These are phyloP conservation scores for Coemansia sp. DNA, from an alignment of 192 early-diverging fungal species.

Conservation along the genomic window DNA sequence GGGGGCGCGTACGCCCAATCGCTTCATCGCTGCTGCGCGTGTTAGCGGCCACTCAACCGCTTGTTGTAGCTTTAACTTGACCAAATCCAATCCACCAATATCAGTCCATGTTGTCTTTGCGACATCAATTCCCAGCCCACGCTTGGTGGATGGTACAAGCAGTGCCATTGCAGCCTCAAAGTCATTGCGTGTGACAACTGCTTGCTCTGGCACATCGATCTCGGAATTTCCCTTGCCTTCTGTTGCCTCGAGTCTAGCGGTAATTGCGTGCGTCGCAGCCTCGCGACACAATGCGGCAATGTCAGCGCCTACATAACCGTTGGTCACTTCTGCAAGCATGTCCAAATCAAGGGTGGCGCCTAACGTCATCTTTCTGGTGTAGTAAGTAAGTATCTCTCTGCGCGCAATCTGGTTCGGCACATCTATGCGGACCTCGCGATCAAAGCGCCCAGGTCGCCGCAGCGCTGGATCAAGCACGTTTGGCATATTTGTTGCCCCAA, in stretches of 20 bases:
- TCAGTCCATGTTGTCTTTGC: constrained; percentile 73
- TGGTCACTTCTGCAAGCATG: constrained; percentile 63
- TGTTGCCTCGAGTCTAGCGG: neutral
- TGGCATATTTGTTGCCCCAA: constrained; percentile 98
- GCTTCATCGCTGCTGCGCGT: constrained; percentile 62
- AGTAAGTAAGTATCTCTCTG: constrained; percentile 59
- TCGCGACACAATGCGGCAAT: constrained; percentile 80
- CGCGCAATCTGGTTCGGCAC: constrained; percentile 68
- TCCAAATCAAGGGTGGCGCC: constrained; percentile 54
- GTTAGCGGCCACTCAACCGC: constrained; percentile 88
- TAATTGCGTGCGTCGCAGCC: constrained; percentile 57
- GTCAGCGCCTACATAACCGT: constrained; percentile 96
- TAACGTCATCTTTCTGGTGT: constrained; percentile 61
- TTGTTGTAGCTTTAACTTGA: constrained; percentile 78
- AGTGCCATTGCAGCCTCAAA: constrained; percentile 65
- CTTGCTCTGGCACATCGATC: neutral
- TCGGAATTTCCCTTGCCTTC: neutral
- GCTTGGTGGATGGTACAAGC: constrained; percentile 71
- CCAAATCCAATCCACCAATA: constrained; percentile 81
- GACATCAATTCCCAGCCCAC: constrained; percentile 64
- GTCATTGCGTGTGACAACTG: constrained; percentile 27
- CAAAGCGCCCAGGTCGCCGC: constrained; percentile 90
- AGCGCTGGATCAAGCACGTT: constrained; percentile 96
- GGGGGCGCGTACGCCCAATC: constrained; percentile 78
- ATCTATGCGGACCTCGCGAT: constrained; percentile 96